Conservation (phyloP, 768 basidiomycete species). For the Leccinum subgranulosum region DNA sequence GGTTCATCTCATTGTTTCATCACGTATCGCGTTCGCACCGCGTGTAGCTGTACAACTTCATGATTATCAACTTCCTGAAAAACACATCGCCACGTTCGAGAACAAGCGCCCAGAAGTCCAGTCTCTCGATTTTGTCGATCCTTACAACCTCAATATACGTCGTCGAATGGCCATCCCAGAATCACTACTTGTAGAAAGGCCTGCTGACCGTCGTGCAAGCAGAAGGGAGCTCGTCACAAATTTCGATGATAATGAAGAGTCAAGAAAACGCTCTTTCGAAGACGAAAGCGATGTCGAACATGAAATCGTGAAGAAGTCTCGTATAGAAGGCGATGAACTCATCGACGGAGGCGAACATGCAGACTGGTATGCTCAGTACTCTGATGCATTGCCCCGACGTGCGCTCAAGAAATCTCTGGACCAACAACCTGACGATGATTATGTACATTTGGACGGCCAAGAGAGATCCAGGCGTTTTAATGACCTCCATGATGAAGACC, state of each 20-base stretch:
- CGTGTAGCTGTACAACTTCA: constrained; percentile 23
- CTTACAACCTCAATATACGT: constrained; percentile 35
- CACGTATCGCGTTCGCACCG: constrained; percentile 10
- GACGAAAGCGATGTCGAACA: constrained; percentile 43
- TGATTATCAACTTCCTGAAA: constrained; percentile 20
- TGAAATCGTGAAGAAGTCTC: constrained; percentile 49
- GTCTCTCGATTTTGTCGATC: constrained; percentile 34
- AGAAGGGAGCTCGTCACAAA: constrained; percentile 30
- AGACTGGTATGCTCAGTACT: constrained; percentile 36
- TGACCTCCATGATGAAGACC: constrained; percentile 52
- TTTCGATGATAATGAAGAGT: constrained; percentile 24
- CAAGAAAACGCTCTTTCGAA: constrained; percentile 43
- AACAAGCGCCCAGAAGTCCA: constrained; percentile 16
- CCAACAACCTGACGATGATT: constrained; percentile 41
- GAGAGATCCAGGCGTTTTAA: constrained; percentile 37
- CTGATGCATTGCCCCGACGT: constrained; percentile 30
- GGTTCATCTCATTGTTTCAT: constrained; percentile 28
- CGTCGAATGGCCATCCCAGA: constrained; percentile 8
- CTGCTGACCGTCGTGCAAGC: constrained; percentile 28
- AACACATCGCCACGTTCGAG: constrained; percentile 10
- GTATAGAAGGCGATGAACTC: constrained; percentile 47
- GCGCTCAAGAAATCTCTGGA: constrained; percentile 51
- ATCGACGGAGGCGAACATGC: constrained; percentile 49
- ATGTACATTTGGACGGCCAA: constrained; percentile 34
- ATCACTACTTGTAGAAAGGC: constrained; percentile 13